Conservation (phyloP, 306 rosid species). For the barrel medic (Medicago truncatula) region DNA sequence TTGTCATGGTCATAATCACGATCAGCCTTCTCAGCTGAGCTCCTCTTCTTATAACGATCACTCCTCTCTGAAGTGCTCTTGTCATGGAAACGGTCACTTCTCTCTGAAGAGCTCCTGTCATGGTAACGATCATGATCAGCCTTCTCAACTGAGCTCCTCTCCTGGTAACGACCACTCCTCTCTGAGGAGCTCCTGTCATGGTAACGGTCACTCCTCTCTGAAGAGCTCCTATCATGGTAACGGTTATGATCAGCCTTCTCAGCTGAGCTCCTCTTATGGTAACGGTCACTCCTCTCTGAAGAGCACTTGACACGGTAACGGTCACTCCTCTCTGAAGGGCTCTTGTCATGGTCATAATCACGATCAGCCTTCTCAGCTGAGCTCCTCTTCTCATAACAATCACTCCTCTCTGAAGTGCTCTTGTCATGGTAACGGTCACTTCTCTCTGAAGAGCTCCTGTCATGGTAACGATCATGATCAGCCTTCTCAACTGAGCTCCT, state of each 20-base stretch:
- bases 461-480: constrained; percentile 6
- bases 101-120: constrained; percentile 44
- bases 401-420: constrained; percentile 39
- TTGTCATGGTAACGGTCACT: constrained; percentile 37
- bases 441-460: constrained; percentile 45
- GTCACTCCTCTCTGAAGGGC: constrained; percentile 43
- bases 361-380: too few species aligned
- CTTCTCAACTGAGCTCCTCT: constrained; percentile 39
- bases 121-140: constrained; percentile 17
- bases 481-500: constrained; percentile 42
- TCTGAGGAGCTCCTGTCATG: constrained; percentile 45
- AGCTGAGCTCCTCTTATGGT: constrained; percentile 26
- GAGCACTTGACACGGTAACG: too few species aligned
- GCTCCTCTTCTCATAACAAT: too few species aligned
- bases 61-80: too few species aligned
- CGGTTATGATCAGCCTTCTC: neutral
- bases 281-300: constrained; percentile 36
- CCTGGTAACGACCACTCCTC: constrained; percentile 28
- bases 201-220: constrained; percentile 32
- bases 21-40: too few species aligned
- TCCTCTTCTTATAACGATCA: too few species aligned
- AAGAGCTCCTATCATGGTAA: constrained; percentile 41
- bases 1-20: neutral
- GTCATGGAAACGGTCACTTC: neutral
- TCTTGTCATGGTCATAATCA: constrained; percentile 43